A percentile compares a stretch with the other conserved stretches of the same genome.
Conservation (phyloP, 2,329 filamentous ascomycete genomes). For the Scedosporium boydii region DNA sequence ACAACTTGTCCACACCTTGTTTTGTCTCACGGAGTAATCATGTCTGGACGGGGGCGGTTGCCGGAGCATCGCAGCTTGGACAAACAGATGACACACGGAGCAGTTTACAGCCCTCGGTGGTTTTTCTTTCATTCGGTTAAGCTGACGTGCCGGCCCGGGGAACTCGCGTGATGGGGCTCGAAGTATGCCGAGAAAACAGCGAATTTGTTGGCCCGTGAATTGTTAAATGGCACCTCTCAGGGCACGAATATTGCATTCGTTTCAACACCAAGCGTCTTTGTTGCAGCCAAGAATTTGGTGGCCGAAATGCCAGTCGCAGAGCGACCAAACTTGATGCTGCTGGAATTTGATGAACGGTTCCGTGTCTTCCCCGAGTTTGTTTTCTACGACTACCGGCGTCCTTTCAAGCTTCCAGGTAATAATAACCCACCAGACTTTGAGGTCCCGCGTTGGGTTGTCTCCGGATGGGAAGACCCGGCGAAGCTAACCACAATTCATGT, state of each 20-base stretch:
- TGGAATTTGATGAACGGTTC: constrained; percentile 70
- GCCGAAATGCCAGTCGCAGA: constrained; percentile 14
- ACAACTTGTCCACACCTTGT: neutral
- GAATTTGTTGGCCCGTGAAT: constrained; percentile 48
- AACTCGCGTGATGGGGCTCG: neutral
- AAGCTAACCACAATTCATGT: neutral
- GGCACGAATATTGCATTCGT: constrained; percentile 57
- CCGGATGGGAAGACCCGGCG: neutral
- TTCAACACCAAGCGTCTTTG: constrained; percentile 68
- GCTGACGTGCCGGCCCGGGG: neutral
- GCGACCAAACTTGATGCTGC: constrained; percentile 49
- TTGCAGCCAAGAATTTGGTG: constrained; percentile 63
- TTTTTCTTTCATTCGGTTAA: neutral
- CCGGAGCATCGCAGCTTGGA: no score
- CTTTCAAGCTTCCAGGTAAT: constrained; percentile 53
- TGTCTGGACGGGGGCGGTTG: no score
- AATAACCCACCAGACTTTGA: neutral
- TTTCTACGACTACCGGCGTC: constrained; percentile 64
- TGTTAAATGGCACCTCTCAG: constrained; percentile 51
- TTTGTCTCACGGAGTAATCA: no score
- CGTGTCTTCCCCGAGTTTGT: constrained; percentile 64
- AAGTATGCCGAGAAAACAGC: constrained; percentile 69
- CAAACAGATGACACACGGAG: neutral
- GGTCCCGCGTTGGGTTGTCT: neutral
- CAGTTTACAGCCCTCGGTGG: neutral